phyloP scores from a whole-genome alignment of 352 stramenopile species.

The Phytophthora cactorum region DNA sequence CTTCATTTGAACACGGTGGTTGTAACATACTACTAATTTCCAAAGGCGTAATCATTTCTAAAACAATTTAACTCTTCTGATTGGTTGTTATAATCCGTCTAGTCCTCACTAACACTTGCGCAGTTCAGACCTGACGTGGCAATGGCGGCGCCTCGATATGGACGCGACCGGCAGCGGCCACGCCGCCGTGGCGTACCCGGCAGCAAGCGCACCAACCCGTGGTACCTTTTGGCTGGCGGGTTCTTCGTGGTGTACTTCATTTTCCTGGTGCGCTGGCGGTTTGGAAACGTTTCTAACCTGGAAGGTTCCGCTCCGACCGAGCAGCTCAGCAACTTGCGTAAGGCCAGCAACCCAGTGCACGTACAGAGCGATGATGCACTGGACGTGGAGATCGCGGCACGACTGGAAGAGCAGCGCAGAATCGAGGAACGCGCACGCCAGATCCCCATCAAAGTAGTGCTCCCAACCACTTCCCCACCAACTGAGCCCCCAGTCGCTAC shows the following conservation, averaged over 20 bases:
- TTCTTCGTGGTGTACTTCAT: slow-evolving; percentile 39
- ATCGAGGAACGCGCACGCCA: slow-evolving; percentile 24
- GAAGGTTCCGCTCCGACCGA: slow-evolving; percentile 24
- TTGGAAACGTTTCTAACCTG: slow-evolving; percentile 22
- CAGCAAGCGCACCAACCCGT: slow-evolving; percentile 23
- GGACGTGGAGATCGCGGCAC: slow-evolving; percentile 24
- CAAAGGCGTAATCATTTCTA: slow-evolving; percentile 8
- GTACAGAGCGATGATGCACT: slow-evolving; percentile 24
- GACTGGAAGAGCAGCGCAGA: slow-evolving; percentile 26
- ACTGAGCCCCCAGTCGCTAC: slow-evolving; percentile 10
- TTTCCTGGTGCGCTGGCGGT: slow-evolving; percentile 33
- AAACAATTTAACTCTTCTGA: not conserved
- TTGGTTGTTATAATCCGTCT: not conserved
- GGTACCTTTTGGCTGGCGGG: slow-evolving; percentile 20
- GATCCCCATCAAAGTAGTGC: slow-evolving; percentile 37
- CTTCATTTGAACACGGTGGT: slow-evolving; percentile 4
- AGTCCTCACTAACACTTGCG: not conserved
- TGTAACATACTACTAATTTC: slow-evolving; percentile 1
- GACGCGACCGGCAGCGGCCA: slow-evolving; percentile 25
- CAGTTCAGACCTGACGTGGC: slow-evolving; percentile 16
- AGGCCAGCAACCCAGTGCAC: slow-evolving; percentile 21
- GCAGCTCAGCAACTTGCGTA: slow-evolving; percentile 41
- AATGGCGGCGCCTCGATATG: slow-evolving; percentile 35
- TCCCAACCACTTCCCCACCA: slow-evolving; percentile 17
- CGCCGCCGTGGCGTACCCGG: slow-evolving; percentile 12